Evolutionary conservation across 1,139 yeast species (phyloP), one percentile per base, ranked within the genome.

Genomic region (Sugiyamaella paludigena): DNA sequence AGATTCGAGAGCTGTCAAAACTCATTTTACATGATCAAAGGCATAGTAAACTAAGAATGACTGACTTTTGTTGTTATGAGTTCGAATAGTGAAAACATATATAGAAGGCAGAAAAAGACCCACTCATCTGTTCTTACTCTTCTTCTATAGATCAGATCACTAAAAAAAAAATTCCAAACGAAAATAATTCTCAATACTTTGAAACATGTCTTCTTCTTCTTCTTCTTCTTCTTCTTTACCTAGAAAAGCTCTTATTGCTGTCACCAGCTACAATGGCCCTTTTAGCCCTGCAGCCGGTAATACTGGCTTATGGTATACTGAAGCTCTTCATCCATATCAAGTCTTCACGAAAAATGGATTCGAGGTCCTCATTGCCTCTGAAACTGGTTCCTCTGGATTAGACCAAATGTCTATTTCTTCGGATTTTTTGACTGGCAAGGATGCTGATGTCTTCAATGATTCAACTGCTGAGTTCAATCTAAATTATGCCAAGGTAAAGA

Each of bases 271-370:
- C 66, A 52, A 73, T 61, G 80, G 66, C 16, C 65, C 59, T n/a
- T 79, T 81, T 69, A 79, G 80, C 62, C 68, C 64, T 2, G 81
- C 80, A 56, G 84, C 84, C 15, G 56, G 68, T 46, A 76, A 75
- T 53, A 78, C 85, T 11, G 87, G 87, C 37, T 67, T 79, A 16
- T 81, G 72, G 66, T 72, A 73, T 56, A 63, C 73, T 11, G 87
- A 82, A 63, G 84, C 80, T 10, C 63, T 74, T 42, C 84, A 81
- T 60, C 85, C 86, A 40, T 80, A 66, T 60, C 63, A 75, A 49
- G 75, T 63, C 5, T 78, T 78, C 63, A 63, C 57, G 35, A 64
- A 71, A 47, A 68, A 73, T 40, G 83, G 82, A 2, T 75, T 62
- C 55, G 79, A 78, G 33, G 79, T 81, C 19, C 76, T 73, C 45